phyloP scores from a whole-genome alignment of 2,329 filamentous ascomycete genomes.

The Thelonectria olida region DNA sequence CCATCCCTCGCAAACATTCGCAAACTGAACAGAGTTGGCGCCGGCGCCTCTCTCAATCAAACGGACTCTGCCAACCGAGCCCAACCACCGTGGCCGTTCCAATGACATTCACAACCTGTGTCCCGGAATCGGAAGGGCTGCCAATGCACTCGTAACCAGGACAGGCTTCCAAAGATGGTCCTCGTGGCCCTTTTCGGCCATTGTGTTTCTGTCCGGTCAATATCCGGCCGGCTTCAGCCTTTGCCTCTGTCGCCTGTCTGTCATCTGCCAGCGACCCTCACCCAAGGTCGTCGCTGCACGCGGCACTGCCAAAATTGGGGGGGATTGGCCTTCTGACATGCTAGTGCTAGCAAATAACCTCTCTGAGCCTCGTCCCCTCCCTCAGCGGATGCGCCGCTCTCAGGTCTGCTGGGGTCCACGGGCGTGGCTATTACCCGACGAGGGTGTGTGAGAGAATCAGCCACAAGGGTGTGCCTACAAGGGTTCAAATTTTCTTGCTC shows the following conservation, averaged over 20 bases:
- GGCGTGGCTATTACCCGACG: constrained; percentile 16
- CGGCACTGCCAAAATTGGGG: constrained; percentile 10
- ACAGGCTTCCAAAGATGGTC: constrained; percentile 22
- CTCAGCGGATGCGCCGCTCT: constrained; percentile 27
- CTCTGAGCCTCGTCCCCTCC: constrained; percentile 16
- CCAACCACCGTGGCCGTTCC: constrained; percentile 14
- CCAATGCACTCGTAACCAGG: constrained; percentile 18
- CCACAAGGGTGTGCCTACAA: constrained; percentile 24
- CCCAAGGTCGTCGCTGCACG: constrained; percentile 12
- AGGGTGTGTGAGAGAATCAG: constrained; percentile 17
- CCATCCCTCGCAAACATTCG: constrained; percentile 7
- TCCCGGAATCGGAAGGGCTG: constrained; percentile 13
- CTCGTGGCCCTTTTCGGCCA: constrained; percentile 9
- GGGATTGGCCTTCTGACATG: constrained; percentile 18
- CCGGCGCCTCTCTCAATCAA: constrained; percentile 14
- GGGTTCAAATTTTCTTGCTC: constrained; percentile 1
- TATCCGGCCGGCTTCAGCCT: constrained; percentile 24
- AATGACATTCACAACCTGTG: constrained; percentile 6
- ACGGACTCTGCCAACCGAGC: constrained; percentile 23
- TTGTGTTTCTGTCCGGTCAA: constrained; percentile 28
- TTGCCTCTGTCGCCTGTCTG: constrained; percentile 1
- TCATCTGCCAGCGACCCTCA: constrained; percentile 9
- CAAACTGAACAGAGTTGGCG: constrained; percentile 13
- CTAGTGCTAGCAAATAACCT: constrained; percentile 17
- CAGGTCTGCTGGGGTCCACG: constrained; percentile 26